Base-by-base conservation (phyloP, 768 basidiomycete species). In the Macrolepiota dolichaula region DNA sequence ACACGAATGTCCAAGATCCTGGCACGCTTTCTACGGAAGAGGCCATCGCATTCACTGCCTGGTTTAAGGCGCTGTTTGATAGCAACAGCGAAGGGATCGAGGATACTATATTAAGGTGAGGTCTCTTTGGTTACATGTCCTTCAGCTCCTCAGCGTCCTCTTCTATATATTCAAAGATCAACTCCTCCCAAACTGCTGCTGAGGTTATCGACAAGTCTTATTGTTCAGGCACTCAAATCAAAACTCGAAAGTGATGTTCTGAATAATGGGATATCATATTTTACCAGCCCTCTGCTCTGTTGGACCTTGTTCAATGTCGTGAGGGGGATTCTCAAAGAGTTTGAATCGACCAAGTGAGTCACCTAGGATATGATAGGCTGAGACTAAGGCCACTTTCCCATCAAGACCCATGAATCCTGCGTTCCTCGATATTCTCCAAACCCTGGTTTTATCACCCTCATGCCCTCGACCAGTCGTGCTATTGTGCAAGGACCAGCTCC, bases 221-320 rank as follows among this genome's bases (percentile, higher is more conserved):
- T 93, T 63, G 76, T 81, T 9, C 80, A 84, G 51, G 89, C 91
- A 3, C 84, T 91, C 40, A 68, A 72, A 35, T 72, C 77, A 4
- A 85, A 85, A 65, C 83, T 92, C 59, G 89, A 92, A 62, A 79
- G 71, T 51, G 91, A 91, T 27, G 79, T 81, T 19, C 72, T 94
- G 22, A 81, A 81, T 70, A 92, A 88, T 63, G 92, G 92, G 1
- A 79, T 92, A 37, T 86, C 87, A 4, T 93, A 90, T 70, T 92
- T 93, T 66, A 81, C 85, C 22, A 84, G 85, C 4, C 84, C 86
- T 0, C 74, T 93, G 19, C 77, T 94, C 42, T 86, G 83, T 63
- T 94, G 92, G 92, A 92, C 91, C 0, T 79, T 92, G 4, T 85
- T 87, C 2, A 89, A 89, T 2, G 85, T 92, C 11, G 78, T 92